Percentiles rank a stretch among this genome's conserved stretches.
Evolutionary conservation across 208 protist species (phyloP).

Genomic region (Strigomonas galati): DNA sequence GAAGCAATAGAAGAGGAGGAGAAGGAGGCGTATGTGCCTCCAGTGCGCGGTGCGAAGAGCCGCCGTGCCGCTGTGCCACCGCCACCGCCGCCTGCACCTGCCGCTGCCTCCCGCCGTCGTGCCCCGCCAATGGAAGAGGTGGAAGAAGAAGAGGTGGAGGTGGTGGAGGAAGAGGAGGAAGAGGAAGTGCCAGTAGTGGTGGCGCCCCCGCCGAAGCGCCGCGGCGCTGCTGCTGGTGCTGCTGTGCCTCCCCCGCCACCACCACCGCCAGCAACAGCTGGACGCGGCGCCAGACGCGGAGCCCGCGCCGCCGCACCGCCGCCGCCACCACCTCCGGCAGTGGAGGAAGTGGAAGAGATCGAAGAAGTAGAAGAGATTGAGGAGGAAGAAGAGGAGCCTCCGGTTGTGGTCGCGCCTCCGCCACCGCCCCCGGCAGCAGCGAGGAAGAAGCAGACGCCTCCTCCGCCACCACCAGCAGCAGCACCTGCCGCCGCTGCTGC

Average conservation of each 20-base stretch:
- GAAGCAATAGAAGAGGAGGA: constrained; percentile 23
- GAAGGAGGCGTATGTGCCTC: not conserved
- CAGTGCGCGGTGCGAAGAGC: not conserved
- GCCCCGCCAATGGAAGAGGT: too few relatives aligned
- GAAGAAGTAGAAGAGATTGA: constrained; percentile 16
- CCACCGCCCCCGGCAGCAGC: too few relatives aligned
- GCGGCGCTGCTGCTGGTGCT: not conserved
- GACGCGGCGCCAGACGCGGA: too few relatives aligned
- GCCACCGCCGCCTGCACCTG: constrained; percentile 6
- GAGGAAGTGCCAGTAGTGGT: not conserved
- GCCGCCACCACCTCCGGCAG: too few relatives aligned
- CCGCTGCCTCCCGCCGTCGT: too few relatives aligned
- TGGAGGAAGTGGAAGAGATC: constrained; percentile 24
- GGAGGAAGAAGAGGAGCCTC: constrained; percentile 27
- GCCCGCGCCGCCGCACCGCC: too few relatives aligned
- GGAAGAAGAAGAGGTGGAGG: constrained; percentile 15
- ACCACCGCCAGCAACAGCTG: not conserved
- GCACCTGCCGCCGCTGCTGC: too few relatives aligned
- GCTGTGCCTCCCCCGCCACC: not conserved
- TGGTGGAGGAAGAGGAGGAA: constrained; percentile 11
- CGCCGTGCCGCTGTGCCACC: not conserved
- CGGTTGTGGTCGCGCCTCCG: constrained; percentile 5
- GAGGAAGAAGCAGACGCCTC: too few relatives aligned
- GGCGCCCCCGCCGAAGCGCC: constrained; percentile 10
- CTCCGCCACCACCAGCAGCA: too few relatives aligned